Evolutionary conservation across 352 stramenopile genomes (phyloP).

Genomic region (Globisporangium emineosum): DNA sequence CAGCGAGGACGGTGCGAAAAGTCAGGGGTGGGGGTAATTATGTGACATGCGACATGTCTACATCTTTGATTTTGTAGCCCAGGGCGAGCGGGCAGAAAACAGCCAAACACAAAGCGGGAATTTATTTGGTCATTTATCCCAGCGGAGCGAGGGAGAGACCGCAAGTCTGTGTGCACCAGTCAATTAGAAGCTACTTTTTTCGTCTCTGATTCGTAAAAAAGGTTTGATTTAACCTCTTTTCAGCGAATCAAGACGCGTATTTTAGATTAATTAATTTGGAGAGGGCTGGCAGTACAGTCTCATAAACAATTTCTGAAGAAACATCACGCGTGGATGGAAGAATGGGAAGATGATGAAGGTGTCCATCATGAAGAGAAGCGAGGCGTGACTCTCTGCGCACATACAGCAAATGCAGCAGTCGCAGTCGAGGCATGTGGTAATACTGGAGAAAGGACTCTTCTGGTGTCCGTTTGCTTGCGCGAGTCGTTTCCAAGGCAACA

Average conservation of each 20-base stretch:
- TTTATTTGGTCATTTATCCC: slow-evolving; percentile 10
- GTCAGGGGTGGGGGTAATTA: neutral
- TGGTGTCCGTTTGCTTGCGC: neutral
- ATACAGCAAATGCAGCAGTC: no score
- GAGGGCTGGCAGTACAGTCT: neutral
- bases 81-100: slow-evolving; percentile 6
- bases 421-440: no score
- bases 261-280: neutral
- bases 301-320: slow-evolving; percentile 6
- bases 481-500: slow-evolving; percentile 1
- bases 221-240: neutral
- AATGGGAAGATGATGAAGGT: neutral
- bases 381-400: neutral
- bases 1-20: neutral
- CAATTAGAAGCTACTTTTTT: slow-evolving; percentile 20
- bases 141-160: slow-evolving; percentile 1
- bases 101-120: neutral
- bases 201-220: slow-evolving; percentile 3
- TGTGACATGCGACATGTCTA: slow-evolving; percentile 7
- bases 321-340: neutral
- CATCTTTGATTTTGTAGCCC: neutral
- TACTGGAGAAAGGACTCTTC: no score
- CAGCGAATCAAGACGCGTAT: slow-evolving; percentile 1
- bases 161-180: slow-evolving; percentile 23
- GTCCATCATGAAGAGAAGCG: neutral